These are phyloP conservation scores for Plasmodium vinckei DNA, from an alignment of 169 alveolate genomes.

Conservation along the genomic window DNA sequence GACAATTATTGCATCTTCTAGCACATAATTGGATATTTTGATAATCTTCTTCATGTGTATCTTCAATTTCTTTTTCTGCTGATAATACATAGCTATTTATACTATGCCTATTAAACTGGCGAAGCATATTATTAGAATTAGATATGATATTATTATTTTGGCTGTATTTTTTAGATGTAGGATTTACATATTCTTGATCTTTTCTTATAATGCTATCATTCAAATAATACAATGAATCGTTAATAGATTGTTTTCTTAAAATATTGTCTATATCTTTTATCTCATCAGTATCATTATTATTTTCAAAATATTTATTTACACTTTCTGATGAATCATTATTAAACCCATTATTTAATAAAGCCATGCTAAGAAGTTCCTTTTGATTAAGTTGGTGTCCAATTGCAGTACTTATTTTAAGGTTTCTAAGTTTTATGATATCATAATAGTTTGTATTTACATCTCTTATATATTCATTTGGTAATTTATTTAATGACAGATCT, in stretches of 20 bases:
- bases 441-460: conserved; percentile 66
- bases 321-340: conserved; percentile 54
- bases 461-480: conserved; percentile 61
- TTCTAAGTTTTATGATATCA: conserved; percentile 67
- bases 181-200: conserved; percentile 21
- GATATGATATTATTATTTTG: too few species aligned
- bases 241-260: conserved; percentile 39
- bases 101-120: conserved; percentile 12
- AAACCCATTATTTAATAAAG: conserved; percentile 56
- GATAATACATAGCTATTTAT: not conserved
- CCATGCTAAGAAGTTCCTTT: conserved; percentile 50
- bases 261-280: conserved; percentile 36
- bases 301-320: conserved; percentile 44
- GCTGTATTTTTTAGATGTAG: not conserved
- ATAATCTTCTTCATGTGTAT: conserved; percentile 42
- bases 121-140: not conserved
- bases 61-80: conserved; percentile 10
- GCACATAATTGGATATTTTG: conserved; percentile 40
- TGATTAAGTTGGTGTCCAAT: conserved; percentile 59
- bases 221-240: conserved; percentile 50
- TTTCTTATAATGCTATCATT: conserved; percentile 49
- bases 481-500: conserved; percentile 37
- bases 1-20: conserved; percentile 19
- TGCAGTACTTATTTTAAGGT: conserved; percentile 68
- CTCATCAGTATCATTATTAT: conserved; percentile 36